Conservation (phyloP, 2,329 filamentous ascomycete genomes). For the Monilinia vaccinii-corymbosi region DNA sequence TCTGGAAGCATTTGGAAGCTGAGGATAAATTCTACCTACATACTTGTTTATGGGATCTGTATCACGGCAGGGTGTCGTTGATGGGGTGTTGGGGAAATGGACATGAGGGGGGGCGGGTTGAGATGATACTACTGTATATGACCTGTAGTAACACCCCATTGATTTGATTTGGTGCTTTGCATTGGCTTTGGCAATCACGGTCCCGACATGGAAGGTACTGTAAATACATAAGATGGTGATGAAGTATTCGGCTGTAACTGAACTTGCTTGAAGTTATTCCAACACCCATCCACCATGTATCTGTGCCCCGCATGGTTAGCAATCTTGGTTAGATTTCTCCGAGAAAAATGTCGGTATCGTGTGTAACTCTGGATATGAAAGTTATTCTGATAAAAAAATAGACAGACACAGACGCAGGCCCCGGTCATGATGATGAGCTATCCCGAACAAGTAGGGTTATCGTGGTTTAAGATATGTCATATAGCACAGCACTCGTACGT, state of each 20-base stretch:
- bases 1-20: neutral
- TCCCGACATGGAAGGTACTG: neutral
- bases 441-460: neutral
- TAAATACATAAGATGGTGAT: neutral
- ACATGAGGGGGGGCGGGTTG: neutral
- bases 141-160: neutral
- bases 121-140: neutral
- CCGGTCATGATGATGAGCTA: no score
- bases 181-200: neutral
- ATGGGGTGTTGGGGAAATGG: neutral
- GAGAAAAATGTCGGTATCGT: neutral
- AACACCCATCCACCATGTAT: neutral
- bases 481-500: neutral
- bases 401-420: no score
- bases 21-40: neutral
- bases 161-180: neutral
- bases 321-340: conserved; percentile 10
- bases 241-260: neutral
- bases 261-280: neutral
- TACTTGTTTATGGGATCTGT: neutral
- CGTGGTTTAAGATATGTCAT: conserved; percentile 2
- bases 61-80: neutral
- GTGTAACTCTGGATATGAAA: neutral
- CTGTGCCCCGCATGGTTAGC: neutral
- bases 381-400: no score